Conservation (phyloP, 2,329 filamentous ascomycete species). For the Penicillium sp. region DNA sequence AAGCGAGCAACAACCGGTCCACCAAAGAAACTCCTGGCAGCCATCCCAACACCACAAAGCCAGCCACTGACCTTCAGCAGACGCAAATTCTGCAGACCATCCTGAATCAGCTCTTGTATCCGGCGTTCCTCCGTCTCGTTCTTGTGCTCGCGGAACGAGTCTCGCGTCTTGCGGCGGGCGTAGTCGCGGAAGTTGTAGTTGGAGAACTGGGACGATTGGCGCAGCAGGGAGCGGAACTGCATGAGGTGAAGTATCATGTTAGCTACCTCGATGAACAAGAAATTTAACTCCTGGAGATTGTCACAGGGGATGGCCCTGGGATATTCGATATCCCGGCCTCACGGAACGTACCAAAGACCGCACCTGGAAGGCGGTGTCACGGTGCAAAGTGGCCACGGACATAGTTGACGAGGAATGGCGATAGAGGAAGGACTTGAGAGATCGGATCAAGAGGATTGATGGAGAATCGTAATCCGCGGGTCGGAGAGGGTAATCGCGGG, state of each 20-base stretch:
- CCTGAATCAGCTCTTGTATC: slow-evolving; percentile 87
- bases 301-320: not conserved
- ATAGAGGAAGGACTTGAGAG: slow-evolving; percentile 9
- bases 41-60: not conserved
- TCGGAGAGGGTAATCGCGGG: slow-evolving; percentile 4
- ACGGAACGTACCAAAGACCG: slow-evolving; percentile 47
- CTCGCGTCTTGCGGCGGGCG: slow-evolving; percentile 83
- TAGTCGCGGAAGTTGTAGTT: slow-evolving; percentile 99
- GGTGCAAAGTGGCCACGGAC: slow-evolving; percentile 47
- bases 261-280: not conserved
- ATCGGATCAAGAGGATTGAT: not conserved
- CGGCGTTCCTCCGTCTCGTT: slow-evolving; percentile 70
- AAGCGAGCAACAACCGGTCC: not conserved
- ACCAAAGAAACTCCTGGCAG: not conserved
- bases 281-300: not conserved
- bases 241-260: not conserved
- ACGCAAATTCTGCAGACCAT: slow-evolving; percentile 82
- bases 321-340: not conserved
- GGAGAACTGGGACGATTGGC: slow-evolving; percentile 82
- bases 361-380: slow-evolving; percentile 50
- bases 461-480: not conserved
- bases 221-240: slow-evolving; percentile 89
- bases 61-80: slow-evolving; percentile 75
- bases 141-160: slow-evolving; percentile 84
- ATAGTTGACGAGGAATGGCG: slow-evolving; percentile 28